A percentile compares a stretch with the other conserved stretches of the same genome.
These are phyloP conservation scores for Tripidium arundinaceum DNA, from an alignment of 202 grass and related monocot species.

Conservation along the genomic window DNA sequence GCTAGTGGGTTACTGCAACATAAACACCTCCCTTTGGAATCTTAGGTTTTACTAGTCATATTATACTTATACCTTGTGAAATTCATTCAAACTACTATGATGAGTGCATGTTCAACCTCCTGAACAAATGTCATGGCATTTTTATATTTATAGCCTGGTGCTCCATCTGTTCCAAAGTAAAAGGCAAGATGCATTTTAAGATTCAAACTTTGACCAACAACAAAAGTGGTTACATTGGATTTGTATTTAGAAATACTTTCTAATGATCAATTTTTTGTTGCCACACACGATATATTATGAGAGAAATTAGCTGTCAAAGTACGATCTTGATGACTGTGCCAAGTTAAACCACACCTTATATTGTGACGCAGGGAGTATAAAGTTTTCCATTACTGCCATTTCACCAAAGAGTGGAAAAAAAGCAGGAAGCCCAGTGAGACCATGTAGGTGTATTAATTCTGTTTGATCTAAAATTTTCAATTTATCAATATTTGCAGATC, in stretches of 20 bases:
- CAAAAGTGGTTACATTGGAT: background rate
- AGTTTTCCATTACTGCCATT: background rate
- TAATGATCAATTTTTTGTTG: background rate
- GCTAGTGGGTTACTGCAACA: background rate
- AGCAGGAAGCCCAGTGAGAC: background rate
- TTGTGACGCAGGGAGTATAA: background rate
- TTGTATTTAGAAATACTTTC: background rate
- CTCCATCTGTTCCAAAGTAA: background rate
- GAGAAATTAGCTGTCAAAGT: background rate
- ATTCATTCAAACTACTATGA: background rate
- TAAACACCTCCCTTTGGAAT: background rate
- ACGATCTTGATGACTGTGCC: background rate
- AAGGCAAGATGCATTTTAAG: background rate
- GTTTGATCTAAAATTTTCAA: conserved; percentile 1
- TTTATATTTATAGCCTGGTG: background rate
- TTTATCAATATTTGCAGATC: conserved; percentile 55
- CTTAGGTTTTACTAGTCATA: background rate
- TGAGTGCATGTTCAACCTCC: background rate
- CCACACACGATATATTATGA: background rate
- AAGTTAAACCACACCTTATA: background rate
- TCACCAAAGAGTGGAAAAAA: background rate
- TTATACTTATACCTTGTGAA: conserved; percentile 2
- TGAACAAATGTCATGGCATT: background rate
- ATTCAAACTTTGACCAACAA: background rate
- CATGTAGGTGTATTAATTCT: background rate